phyloP scores from a whole-genome alignment of 2,329 filamentous ascomycete genomes.

The Diplodia sapinea region DNA sequence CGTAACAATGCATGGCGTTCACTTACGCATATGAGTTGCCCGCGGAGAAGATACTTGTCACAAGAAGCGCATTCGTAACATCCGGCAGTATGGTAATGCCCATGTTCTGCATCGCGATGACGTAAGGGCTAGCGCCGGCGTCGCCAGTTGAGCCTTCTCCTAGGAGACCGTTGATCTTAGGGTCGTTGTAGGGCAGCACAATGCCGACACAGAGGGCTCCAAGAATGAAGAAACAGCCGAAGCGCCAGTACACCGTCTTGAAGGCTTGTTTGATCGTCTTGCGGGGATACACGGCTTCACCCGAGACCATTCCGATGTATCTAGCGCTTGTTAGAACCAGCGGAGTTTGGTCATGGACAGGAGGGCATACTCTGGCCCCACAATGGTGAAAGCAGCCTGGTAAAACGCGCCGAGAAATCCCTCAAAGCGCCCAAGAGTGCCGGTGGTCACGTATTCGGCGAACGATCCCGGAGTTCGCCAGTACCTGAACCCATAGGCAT shows the following conservation, averaged over 20 bases:
- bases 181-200: conserved; percentile 63
- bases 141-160: conserved; percentile 26
- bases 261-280: conserved; percentile 55
- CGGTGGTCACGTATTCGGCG: conserved; percentile 38
- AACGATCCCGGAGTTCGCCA: conserved; percentile 38
- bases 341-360: neutral
- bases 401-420: conserved; percentile 51
- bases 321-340: conserved; percentile 7
- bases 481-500: conserved; percentile 47
- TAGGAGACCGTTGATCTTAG: conserved; percentile 67
- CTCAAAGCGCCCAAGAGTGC: conserved; percentile 34
- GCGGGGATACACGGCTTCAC: conserved; percentile 35
- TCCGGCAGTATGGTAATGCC: conserved; percentile 44
- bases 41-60: conserved; percentile 57
- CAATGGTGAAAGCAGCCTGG: conserved; percentile 45
- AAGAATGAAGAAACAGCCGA: conserved; percentile 55
- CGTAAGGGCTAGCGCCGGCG: conserved; percentile 32
- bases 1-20: no score
- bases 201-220: conserved; percentile 54
- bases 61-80: conserved; percentile 34
- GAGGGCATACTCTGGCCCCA: conserved; percentile 34
- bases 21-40: conserved; percentile 57
- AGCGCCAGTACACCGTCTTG: conserved; percentile 56
- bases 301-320: conserved; percentile 44
- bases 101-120: conserved; percentile 46